phyloP scores from a whole-genome alignment of 805 yeast genomes.

The Metschnikowia arizonensis region DNA sequence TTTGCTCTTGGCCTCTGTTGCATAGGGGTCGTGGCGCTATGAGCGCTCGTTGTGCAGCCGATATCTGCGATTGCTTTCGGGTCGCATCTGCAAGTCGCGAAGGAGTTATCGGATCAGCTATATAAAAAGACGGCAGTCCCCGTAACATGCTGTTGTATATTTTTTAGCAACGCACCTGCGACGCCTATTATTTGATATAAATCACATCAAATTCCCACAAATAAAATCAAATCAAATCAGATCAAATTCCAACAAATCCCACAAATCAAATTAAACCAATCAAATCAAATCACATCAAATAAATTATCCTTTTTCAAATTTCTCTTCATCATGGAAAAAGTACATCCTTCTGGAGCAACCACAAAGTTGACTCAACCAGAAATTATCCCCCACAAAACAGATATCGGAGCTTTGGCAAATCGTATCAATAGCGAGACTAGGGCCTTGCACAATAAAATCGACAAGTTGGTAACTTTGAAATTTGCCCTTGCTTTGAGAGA shows the following conservation, averaged over 20 bases:
- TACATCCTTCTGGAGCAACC: slow-evolving; percentile 18
- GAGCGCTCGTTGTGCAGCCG: slow-evolving; percentile 3
- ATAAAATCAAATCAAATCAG: too few relatives aligned
- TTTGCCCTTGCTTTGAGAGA: slow-evolving; percentile 74
- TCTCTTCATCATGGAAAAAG: slow-evolving; percentile 1
- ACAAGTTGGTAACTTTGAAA: slow-evolving; percentile 63
- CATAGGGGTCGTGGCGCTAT: not conserved
- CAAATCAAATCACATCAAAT: too few relatives aligned
- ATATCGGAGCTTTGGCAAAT: slow-evolving; percentile 78
- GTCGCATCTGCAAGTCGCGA: slow-evolving; percentile 1
- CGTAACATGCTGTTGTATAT: too few relatives aligned
- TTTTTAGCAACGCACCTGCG: too few relatives aligned
- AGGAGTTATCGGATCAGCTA: slow-evolving; percentile 12
- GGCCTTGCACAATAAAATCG: slow-evolving; percentile 60
- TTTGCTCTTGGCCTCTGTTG: not conserved
- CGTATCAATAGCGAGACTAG: slow-evolving; percentile 71
- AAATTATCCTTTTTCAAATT: too few relatives aligned
- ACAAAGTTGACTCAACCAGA: slow-evolving; percentile 41
- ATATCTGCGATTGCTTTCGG: slow-evolving; percentile 10
- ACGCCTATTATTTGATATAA: too few relatives aligned
- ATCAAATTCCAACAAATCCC: too few relatives aligned
- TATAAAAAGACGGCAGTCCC: slow-evolving; percentile 5
- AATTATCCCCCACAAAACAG: slow-evolving; percentile 72
- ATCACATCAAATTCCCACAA: too few relatives aligned
- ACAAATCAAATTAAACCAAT: too few relatives aligned